These are phyloP conservation scores for Gastrolobium bilobum DNA, from an alignment of 306 rosid genomes.

Conservation along the genomic window DNA sequence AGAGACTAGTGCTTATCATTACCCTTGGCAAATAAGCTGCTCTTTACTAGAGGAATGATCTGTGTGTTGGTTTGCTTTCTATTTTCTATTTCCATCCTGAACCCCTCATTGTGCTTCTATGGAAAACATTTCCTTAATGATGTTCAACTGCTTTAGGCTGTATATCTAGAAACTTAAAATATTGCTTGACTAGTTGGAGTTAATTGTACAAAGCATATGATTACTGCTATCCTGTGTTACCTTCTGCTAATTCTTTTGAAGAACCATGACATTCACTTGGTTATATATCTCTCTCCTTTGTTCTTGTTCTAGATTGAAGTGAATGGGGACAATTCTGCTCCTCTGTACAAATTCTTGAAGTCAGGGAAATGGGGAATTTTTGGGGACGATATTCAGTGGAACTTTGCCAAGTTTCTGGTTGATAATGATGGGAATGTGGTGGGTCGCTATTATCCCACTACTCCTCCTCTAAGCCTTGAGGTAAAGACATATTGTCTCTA, in stretches of 20 bases:
- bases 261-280: background rate
- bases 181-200: background rate
- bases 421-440: constrained; percentile 69
- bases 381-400: constrained; percentile 82
- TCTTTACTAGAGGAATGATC: background rate
- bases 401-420: constrained; percentile 77
- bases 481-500: constrained; percentile 43
- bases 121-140: background rate
- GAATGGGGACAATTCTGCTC: constrained; percentile 69
- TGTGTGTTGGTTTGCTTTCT: background rate
- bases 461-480: constrained; percentile 79
- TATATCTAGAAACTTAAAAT: background rate
- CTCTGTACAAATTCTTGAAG: constrained; percentile 75
- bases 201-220: constrained; percentile 2
- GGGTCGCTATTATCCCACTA: constrained; percentile 78
- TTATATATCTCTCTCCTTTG: background rate
- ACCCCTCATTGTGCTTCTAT: background rate
- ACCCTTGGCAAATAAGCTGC: background rate
- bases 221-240: constrained; percentile 15
- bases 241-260: background rate
- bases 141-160: background rate
- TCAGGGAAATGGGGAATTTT: constrained; percentile 72
- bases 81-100: background rate
- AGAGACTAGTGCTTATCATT: background rate
- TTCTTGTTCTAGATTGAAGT: constrained; percentile 68